Evolutionary conservation across 108 stramenopile species (phyloP), one percentile per base, ranked within the genome.

Genomic region (Aurantiochytrium sp.): DNA sequence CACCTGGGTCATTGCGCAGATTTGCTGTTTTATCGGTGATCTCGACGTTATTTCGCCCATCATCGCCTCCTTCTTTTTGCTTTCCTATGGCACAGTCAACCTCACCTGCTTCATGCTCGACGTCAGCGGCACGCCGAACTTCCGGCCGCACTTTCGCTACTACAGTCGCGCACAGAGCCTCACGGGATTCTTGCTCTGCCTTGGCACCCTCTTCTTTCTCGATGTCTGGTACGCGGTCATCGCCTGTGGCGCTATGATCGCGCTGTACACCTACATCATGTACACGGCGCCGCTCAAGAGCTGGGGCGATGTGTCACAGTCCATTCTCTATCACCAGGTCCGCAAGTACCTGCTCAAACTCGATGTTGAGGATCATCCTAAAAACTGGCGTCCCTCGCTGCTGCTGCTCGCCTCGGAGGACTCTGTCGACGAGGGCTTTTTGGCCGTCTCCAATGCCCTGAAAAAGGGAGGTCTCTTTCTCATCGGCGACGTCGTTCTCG

Each of bases 121-220:
- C 25, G 23, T 90, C 57, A 88, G 88, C 45, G 88, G 89, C 42
- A 87, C 90, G n/a, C 90, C 90, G n/a, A 89, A 89, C 88, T 90
- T 90, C 71, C 88, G 90, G n/a, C 90, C 90, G 28, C 58, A 28
- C 16, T 90, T 90, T 87, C n/a, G 53, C 16, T 90, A 4, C 73
- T 90, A 87, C 88, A 87, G 76, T 8, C 87, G 90, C 87, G n/a
- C 42, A 25, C 87, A 87, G 35, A 87, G 83, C 51, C 72, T 90
- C 29, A 43, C n/a, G 12, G 90, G 90, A 4, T 53, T 83, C 49
- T 23, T 83, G 23, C 45, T 83, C 49, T 83, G 76, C 51, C 45
- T 83, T 6, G 76, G 76, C 19, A 47, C 51, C 0, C 76, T 83
- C 23, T 83, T 83, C 51, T 83, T 25, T 23, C 45, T 83, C 51